Evolutionary conservation across 768 basidiomycete genomes (phyloP).

Genomic region (Crassisporium funariophilum): DNA sequence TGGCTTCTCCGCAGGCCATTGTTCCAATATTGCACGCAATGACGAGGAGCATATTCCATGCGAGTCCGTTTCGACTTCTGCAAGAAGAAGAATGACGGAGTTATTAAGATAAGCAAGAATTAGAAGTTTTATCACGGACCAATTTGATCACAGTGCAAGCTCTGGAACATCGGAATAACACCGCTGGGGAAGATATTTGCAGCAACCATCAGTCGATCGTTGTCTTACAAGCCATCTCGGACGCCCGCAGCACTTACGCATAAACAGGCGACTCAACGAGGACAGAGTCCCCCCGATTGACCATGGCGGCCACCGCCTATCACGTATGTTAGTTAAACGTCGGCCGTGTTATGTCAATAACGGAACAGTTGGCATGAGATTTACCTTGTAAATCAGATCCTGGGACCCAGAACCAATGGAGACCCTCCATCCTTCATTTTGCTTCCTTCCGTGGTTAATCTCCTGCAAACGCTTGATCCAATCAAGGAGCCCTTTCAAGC

Average conservation of each 20-base stretch:
- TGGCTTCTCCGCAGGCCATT: conserved; percentile 72
- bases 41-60: conserved; percentile 64
- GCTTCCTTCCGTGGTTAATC: conserved; percentile 61
- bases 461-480: conserved; percentile 80
- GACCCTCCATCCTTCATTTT: conserved; percentile 71
- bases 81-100: background rate
- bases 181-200: conserved; percentile 46
- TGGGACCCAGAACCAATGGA: conserved; percentile 65
- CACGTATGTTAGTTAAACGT: too few species aligned
- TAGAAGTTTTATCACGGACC: conserved; percentile 38
- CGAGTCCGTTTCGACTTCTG: conserved; percentile 80
- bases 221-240: background rate
- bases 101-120: conserved; percentile 1
- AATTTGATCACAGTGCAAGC: conserved; percentile 58
- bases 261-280: conserved; percentile 85
- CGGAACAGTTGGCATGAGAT: conserved; percentile 11
- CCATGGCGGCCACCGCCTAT: conserved; percentile 69
- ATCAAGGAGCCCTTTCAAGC: conserved; percentile 59
- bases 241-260: conserved; percentile 56
- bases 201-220: too few species aligned
- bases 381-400: conserved; percentile 81
- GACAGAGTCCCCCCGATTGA: conserved; percentile 79
- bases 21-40: conserved; percentile 65
- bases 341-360: too few species aligned
- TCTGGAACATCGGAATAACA: conserved; percentile 62